Base-by-base conservation (phyloP, 768 basidiomycete genomes). In the Pleurotus tuber-regium region DNA sequence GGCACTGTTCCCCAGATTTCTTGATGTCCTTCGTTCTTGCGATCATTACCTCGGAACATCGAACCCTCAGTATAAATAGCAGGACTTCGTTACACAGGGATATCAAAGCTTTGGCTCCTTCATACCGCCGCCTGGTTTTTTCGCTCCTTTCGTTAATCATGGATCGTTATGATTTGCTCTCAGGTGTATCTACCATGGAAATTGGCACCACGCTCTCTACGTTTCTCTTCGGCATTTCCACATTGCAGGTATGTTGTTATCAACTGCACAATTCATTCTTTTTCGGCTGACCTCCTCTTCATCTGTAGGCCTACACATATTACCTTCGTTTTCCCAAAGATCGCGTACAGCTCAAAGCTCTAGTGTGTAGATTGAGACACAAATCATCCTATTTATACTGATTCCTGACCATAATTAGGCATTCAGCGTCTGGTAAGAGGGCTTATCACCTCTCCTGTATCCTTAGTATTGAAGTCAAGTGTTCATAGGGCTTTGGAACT, bases 401-500 rank as follows among this genome's bases (percentile, higher is more conserved):
- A 18, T 5, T 36, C 5, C 14, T 36, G 33, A 4, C 33, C 14
- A 36, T 36, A 36, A 1, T 36, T 23, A 47, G 44, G 44, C 29
- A 6, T 47, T 47, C 6, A 33, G 44, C 23, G 30, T 47, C 28
- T 47, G 44, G 44, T 47, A 36, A 18, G 33, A n/a, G n/a, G n/a
- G n/a, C n/a, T n/a, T n/a, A n/a, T n/a, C n/a, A n/a, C n/a, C n/a
- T n/a, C n/a, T n/a, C n/a, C n/a, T n/a, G n/a, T n/a, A n/a, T n/a
- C n/a, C n/a, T n/a, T n/a, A n/a, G n/a, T n/a, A n/a, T n/a, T n/a
- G n/a, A n/a, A n/a, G n/a, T n/a, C n/a, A n/a, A n/a, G n/a, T n/a
- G n/a, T n/a, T 40, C 14, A 4, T 19, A 47, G 44, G 44, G 29
- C 44, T 31, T 8, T 47, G 44, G 44, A 47, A 33, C 44, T 47